Conservation (phyloP, 2,329 filamentous ascomycete genomes). For the Talaromyces sp. region DNA sequence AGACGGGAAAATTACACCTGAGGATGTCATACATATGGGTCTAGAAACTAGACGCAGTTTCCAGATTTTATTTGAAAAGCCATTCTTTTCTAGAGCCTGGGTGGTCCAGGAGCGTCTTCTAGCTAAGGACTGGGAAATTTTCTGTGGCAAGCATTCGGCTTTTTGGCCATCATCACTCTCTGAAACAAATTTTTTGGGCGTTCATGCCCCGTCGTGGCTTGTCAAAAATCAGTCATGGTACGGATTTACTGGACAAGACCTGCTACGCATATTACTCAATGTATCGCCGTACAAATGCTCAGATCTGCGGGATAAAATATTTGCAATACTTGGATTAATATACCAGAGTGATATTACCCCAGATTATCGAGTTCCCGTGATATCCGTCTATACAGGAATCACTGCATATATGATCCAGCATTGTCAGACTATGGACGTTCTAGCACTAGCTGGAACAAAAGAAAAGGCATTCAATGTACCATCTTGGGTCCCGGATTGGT, state of each 20-base stretch:
- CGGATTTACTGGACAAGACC: not conserved
- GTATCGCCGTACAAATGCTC: not conserved
- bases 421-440: not conserved
- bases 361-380: not conserved
- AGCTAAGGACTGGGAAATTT: not conserved
- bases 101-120: not conserved
- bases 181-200: not conserved
- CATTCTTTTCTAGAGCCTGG: not conserved
- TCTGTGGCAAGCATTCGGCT: not conserved
- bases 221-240: not conserved
- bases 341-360: not conserved
- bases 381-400: not conserved
- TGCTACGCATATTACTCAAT: not conserved
- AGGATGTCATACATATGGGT: not conserved
- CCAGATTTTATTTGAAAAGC: not conserved
- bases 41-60: not conserved
- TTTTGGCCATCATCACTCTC: not conserved
- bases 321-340: not conserved
- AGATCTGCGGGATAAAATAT: not conserved
- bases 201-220: not conserved
- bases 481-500: slow-evolving; percentile 6
- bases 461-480: not conserved
- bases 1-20: not conserved
- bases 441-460: not conserved
- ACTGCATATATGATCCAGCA: slow-evolving; percentile 1